Evolutionary conservation across 495 filamentous ascomycete genomes (phyloP).

Genomic region (Rusavskia elegans): DNA sequence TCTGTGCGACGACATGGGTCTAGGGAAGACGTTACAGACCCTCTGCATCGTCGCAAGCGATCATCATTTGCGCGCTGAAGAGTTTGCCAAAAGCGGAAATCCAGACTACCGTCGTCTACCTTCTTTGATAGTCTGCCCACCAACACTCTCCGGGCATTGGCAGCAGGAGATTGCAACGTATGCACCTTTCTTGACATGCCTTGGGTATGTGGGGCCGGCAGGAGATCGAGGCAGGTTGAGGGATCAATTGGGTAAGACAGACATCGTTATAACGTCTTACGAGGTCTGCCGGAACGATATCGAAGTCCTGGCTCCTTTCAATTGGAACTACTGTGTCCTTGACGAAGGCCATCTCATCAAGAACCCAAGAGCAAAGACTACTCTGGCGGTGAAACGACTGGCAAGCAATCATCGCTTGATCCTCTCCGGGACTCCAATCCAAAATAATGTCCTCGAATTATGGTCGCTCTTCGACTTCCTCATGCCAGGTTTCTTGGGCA

Average conservation of each 20-base stretch:
- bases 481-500: slow-evolving; percentile 97
- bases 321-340: slow-evolving; percentile 93
- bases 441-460: slow-evolving; percentile 95
- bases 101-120: slow-evolving; percentile 66
- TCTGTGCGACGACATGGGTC: slow-evolving; percentile 98
- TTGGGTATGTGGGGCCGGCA: slow-evolving; percentile 82
- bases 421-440: slow-evolving; percentile 91
- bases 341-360: slow-evolving; percentile 98
- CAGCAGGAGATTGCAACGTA: slow-evolving; percentile 92
- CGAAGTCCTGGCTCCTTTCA: slow-evolving; percentile 64
- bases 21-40: slow-evolving; percentile 94
- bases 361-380: slow-evolving; percentile 90
- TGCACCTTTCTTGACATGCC: slow-evolving; percentile 78
- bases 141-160: slow-evolving; percentile 97
- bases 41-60: slow-evolving; percentile 96
- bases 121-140: slow-evolving; percentile 88
- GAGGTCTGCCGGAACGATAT: slow-evolving; percentile 92
- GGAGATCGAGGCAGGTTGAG: slow-evolving; percentile 56
- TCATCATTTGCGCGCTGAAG: slow-evolving; percentile 82
- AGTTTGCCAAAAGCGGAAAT: slow-evolving; percentile 63
- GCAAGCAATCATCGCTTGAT: slow-evolving; percentile 87
- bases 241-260: slow-evolving; percentile 51
- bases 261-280: slow-evolving; percentile 93
- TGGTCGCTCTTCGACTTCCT: slow-evolving; percentile 99
- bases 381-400: slow-evolving; percentile 74